These are phyloP conservation scores for Podochytrium sp. DNA, from an alignment of 192 early-diverging fungal genomes.

Conservation along the genomic window DNA sequence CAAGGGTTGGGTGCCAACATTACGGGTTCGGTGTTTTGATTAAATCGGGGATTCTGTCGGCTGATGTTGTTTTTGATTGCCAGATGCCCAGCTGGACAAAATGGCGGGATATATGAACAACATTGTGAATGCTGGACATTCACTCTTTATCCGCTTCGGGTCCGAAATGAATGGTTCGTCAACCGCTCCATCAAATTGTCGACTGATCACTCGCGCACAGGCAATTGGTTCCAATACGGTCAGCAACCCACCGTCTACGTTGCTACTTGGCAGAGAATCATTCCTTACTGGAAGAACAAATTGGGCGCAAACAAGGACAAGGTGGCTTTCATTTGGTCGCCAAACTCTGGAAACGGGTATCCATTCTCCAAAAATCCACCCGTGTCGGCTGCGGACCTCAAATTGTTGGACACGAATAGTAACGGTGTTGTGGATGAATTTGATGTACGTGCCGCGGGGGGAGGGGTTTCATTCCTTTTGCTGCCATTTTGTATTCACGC, in stretches of 20 bases:
- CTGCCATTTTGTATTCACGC: neutral
- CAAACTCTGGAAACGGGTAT: conserved; percentile 31
- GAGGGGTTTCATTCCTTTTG: neutral
- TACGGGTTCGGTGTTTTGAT: too few relatives aligned
- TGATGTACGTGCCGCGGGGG: neutral
- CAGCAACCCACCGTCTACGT: neutral
- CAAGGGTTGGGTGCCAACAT: neutral
- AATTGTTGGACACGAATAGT: neutral
- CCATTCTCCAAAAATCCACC: conserved; percentile 3
- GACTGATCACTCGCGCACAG: too few relatives aligned
- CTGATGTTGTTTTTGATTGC: neutral
- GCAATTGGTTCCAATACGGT: conserved; percentile 20
- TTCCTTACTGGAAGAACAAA: neutral
- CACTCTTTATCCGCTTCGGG: conserved; percentile 14
- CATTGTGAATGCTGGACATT: neutral
- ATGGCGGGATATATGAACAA: neutral
- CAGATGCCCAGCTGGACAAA: conserved; percentile 8
- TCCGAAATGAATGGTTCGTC: conserved; percentile 14
- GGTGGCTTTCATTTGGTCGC: conserved; percentile 24
- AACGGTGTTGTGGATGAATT: neutral
- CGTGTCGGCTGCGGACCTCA: neutral
- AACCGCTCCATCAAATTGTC: too few relatives aligned
- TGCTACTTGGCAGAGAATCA: neutral
- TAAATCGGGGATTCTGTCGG: neutral
- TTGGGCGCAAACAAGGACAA: neutral